Percentiles rank a stretch among this genome's conserved stretches.
phyloP scores from a whole-genome alignment of 305 asterid species.

The Andrographis paniculata region DNA sequence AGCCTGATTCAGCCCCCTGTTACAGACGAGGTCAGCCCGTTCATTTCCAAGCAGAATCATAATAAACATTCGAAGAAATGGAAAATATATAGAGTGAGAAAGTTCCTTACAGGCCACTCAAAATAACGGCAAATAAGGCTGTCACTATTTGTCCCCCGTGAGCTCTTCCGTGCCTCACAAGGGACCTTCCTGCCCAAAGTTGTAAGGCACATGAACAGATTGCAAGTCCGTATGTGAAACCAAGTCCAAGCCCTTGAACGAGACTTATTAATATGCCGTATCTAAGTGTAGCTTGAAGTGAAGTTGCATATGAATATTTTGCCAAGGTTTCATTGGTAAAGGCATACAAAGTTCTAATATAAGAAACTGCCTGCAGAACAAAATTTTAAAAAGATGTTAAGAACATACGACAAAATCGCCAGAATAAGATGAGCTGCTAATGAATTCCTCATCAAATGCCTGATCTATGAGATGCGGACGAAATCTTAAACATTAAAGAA shows the following conservation, averaged over 20 bases:
- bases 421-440: background rate
- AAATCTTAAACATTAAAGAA: too few relatives aligned
- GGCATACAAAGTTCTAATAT: conserved; percentile 82
- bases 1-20: conserved; percentile 98
- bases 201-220: conserved; percentile 99
- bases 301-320: conserved; percentile 96
- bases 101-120: conserved; percentile 98
- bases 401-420: background rate
- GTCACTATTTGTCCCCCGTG: conserved; percentile 93
- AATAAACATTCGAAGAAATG: conserved; percentile 5
- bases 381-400: conserved; percentile 1
- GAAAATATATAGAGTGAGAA: conserved; percentile 21
- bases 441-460: too few relatives aligned
- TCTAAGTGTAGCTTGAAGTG: conserved; percentile 96
- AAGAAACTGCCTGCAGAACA: conserved; percentile 85
- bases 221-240: conserved; percentile 99
- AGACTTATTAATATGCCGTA: conserved; percentile 98
- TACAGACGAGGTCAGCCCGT: conserved; percentile 22
- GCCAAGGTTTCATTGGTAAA: conserved; percentile 97
- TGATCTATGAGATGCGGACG: too few relatives aligned
- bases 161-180: conserved; percentile 64
- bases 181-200: conserved; percentile 97
- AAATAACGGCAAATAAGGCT: conserved; percentile 88
- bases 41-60: conserved; percentile 14
- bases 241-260: conserved; percentile 99